Base-by-base conservation (phyloP, 306 rosid genomes). In the cucumber (Cucumis sativus) region DNA sequence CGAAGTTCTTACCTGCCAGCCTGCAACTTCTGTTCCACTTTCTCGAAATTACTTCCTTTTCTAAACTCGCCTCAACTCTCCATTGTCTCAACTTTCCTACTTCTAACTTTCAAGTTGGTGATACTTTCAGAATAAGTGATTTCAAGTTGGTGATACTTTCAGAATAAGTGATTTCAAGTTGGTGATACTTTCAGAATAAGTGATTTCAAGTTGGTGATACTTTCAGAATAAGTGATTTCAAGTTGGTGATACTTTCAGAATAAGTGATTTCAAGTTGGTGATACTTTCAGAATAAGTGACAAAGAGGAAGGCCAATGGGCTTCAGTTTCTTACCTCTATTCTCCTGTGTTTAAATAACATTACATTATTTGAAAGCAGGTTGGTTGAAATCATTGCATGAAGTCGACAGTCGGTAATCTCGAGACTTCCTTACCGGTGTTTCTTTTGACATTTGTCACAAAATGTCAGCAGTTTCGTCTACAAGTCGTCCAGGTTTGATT, bases 31-130 rank as follows among this genome's bases (percentile, higher is more conserved):
- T 1, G 89, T 95, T 78, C 97, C 97, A 14, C 87, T 95, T 63
- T 92, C 97, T 52, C 83, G 82, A 69, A 95, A 90, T 62, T 92
- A 95, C 89, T 92, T 92, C 86, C 87, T 95, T 84, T 92, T 95
- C 81, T 18, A 76, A 55, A 40, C 79, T 21, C 15, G 3, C 39
- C 77, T 72, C 5, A 9, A 28, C 45, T 28, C 20, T 52, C 8
- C 59, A 25, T 71, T 25, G 17, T 16, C 61, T 28, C 16, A 16
- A 1, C 20, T 72, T 28, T 28, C 76, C 60, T 23, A 25, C 59
- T 49, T 51, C 28, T 7, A 14, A 15, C 15, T 49, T 49, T 47
- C 58, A 43, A 47, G 75, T 47, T 7, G 58, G 54, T 49, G 57
- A 8, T 56, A 61, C 76, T 49, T 71, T 71, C 43, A 71, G 23